Evolutionary conservation across 306 rosid genomes (phyloP), one percentile per base, ranked within the genome.

Genomic region (Cyclanthera cordifolia): DNA sequence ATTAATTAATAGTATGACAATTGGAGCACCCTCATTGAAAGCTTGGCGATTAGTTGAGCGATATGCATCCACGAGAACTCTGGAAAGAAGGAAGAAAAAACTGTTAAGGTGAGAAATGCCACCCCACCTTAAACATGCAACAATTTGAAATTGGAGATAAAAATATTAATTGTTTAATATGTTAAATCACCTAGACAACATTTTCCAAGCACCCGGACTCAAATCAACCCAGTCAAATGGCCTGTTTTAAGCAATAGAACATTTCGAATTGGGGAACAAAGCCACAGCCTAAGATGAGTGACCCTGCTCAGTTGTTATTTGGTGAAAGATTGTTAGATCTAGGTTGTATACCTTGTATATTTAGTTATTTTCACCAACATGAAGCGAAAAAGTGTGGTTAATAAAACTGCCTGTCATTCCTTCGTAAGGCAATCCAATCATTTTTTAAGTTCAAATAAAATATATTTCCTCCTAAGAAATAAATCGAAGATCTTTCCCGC

Each of bases 11-110:
- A 53, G 53, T 39, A 8, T 27, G 8, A 28, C 45, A 68, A 20
- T 50, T 46, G 12, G n/a, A 69, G n/a, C 78, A 93, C 99, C 99
- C 78, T 71, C 82, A 75, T 93, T 90, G 78, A 93, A 93, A 69
- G 95, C 77, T 72, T 76, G 70, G 12, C 99, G 90, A 76, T 89
- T 89, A 8, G 88, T 96, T 20, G 70, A 32, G n/a, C 91, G 94
- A 76, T 89, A 82, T 34, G 95, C 90, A 81, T 89, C 96, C 70
- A 87, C 49, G 21, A 89, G 84, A 67, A 93, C 98, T 83, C 98
- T 89, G 77, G 63, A 63, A 72, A n/a, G 70, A 54, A 67, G 68
- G 53, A 12, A 75, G 6, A 43, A 52, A 59, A 17, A 9, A 12
- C 20, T 63, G 49, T 37, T 51, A 7, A 39, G 43, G 5, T 2